phyloP scores from a whole-genome alignment of 495 filamentous ascomycete species.

The Xylaria scruposa region DNA sequence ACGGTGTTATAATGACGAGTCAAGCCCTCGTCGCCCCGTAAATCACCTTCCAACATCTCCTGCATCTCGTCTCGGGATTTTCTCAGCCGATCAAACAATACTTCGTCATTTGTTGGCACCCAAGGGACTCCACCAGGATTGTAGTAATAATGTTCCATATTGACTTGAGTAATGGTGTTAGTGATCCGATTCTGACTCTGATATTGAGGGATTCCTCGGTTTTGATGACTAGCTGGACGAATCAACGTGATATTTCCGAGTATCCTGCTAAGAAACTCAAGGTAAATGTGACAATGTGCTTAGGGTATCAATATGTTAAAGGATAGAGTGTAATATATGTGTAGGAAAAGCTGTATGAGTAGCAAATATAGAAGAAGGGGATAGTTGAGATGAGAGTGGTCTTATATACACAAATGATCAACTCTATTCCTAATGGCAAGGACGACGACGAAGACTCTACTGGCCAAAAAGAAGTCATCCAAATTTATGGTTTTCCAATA shows the following conservation, averaged over 20 bases:
- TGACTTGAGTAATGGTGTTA: neutral
- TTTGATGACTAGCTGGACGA: neutral
- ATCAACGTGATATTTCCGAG: neutral
- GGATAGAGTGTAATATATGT: neutral
- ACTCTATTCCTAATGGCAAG: neutral
- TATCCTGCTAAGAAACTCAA: neutral
- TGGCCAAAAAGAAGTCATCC: neutral
- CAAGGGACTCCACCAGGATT: neutral
- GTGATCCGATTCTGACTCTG: neutral
- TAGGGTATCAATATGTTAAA: neutral
- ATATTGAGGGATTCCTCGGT: neutral
- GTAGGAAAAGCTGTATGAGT: neutral
- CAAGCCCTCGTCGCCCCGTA: too few relatives aligned
- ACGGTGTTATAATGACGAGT: neutral
- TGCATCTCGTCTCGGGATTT: too few relatives aligned
- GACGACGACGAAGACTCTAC: neutral
- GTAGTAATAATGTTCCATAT: neutral
- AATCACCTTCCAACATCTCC: too few relatives aligned
- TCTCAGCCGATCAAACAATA: too few relatives aligned
- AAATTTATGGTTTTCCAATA: neutral
- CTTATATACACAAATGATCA: neutral
- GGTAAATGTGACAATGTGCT: neutral
- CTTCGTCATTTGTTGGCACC: neutral
- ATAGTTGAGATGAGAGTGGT: neutral
- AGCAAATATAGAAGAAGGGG: neutral